Conservation (phyloP, 2,329 filamentous ascomycete genomes). For the Annulohypoxylon truncatum region DNA sequence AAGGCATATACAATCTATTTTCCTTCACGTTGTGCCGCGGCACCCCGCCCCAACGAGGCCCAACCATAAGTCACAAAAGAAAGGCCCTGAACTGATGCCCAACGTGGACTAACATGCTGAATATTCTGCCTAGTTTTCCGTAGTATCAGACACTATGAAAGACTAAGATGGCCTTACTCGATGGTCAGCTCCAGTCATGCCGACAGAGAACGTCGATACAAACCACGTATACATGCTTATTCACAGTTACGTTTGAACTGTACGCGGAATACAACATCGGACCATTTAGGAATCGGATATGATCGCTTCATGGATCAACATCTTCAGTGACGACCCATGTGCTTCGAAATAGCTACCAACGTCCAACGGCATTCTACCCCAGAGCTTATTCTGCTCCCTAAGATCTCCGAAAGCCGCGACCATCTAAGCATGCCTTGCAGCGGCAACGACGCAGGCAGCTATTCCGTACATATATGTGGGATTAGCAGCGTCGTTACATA, state of each 20-base stretch:
- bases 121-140: slow-evolving; percentile 22
- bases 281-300: slow-evolving; percentile 28
- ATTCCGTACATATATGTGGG: slow-evolving; percentile 33
- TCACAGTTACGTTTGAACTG: slow-evolving; percentile 25
- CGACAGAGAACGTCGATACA: slow-evolving; percentile 18
- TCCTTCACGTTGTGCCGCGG: slow-evolving; percentile 11
- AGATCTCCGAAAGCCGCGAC: slow-evolving; percentile 34
- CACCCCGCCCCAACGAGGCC: slow-evolving; percentile 37
- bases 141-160: slow-evolving; percentile 18
- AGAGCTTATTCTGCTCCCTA: slow-evolving; percentile 20
- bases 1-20: slow-evolving; percentile 8
- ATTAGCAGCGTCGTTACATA: slow-evolving; percentile 28
- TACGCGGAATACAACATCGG: slow-evolving; percentile 29
- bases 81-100: slow-evolving; percentile 34
- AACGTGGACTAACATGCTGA: slow-evolving; percentile 32
- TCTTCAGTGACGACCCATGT: slow-evolving; percentile 18
- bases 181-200: slow-evolving; percentile 35
- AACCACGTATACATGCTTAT: slow-evolving; percentile 15
- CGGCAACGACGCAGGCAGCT: slow-evolving; percentile 21
- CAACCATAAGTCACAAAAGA: slow-evolving; percentile 34
- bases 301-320: slow-evolving; percentile 14
- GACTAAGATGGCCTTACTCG: slow-evolving; percentile 10
- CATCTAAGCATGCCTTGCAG: slow-evolving; percentile 26
- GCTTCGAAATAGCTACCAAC: slow-evolving; percentile 20
- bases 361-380: slow-evolving; percentile 21